Evolutionary conservation across 2,329 filamentous ascomycete species (phyloP).

Genomic region (Raffaelea arxii): DNA sequence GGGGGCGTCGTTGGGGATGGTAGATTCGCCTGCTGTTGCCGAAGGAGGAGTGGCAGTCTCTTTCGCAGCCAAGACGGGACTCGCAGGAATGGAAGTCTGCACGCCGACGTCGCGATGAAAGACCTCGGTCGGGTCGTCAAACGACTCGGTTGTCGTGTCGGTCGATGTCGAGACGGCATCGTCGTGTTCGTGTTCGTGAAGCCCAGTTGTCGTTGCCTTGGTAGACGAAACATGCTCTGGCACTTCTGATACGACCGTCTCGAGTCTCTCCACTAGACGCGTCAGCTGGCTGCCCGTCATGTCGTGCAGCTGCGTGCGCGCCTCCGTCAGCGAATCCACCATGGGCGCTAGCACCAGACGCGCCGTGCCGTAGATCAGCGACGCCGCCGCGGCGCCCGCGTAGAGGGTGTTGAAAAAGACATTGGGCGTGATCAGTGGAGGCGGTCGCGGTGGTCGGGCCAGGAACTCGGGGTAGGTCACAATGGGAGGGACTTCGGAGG

Average conservation of each 20-base stretch:
- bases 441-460: constrained; percentile 42
- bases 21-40: neutral
- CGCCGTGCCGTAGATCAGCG: constrained; percentile 60
- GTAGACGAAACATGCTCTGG: constrained; percentile 23
- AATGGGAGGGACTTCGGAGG: constrained; percentile 38
- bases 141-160: constrained; percentile 32
- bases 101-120: constrained; percentile 75
- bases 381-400: constrained; percentile 46
- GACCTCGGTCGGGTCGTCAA: constrained; percentile 62
- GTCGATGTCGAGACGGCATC: constrained; percentile 12
- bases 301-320: constrained; percentile 42
- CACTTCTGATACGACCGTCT: constrained; percentile 50
- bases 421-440: constrained; percentile 52
- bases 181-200: constrained; percentile 10
- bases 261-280: constrained; percentile 39
- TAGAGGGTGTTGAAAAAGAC: constrained; percentile 51
- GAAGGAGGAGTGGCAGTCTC: neutral
- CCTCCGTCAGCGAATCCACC: constrained; percentile 40
- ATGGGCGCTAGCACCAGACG: constrained; percentile 59
- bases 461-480: constrained; percentile 65
- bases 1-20: too few species aligned
- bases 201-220: neutral
- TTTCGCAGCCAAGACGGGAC: constrained; percentile 17
- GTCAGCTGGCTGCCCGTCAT: constrained; percentile 36
- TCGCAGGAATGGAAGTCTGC: constrained; percentile 54